Base-by-base conservation (phyloP, 306 rosid species). In the Medicago arabica region DNA sequence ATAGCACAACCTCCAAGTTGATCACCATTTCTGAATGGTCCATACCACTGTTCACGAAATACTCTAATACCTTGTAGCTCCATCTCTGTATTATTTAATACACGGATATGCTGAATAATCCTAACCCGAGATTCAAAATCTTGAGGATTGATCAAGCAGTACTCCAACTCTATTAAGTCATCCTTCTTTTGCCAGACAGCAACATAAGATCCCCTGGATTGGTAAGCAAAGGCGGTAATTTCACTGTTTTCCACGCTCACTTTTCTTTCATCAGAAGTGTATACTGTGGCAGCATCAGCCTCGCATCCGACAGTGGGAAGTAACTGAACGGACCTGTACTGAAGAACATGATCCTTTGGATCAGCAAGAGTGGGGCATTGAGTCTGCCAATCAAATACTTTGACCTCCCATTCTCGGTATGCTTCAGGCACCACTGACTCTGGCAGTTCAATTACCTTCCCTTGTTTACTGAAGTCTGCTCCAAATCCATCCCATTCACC, bases 401-500 rank as follows among this genome's bases (percentile, higher is more conserved):
- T 88, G 64, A 95, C 97, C 79, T 92, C 99, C 98, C 99, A 95
- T 71, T 95, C 99, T 14, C 92, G 79, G 69, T 85, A 92, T 61
- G 99, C 92, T 75, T 86, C 97, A 1, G 99, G 99, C 9, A 95
- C 98, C 72, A 90, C 97, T 0, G 79, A 71, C 82, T 95, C 98
- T 0, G 99, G 97, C 43, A 95, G 93, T 67, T 95, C 98, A 13
- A 88, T 82, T 6, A 90, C 83, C 31, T 15, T 83, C 78, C 98
- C 99, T 84, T 83, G 91, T 40, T 64, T 78, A 75, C 89, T 74
- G 86, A 95, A 95, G 43, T 92, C 98, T 13, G 99, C 99, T 50
- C 92, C 93, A 79, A 84, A 80, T 72, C 98, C 99, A 82, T 92
- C 99, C 99, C 99, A 95, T 81, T 95, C 99, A 62, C 98, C 99